These are phyloP conservation scores for Lophiostoma macrostomum DNA, from an alignment of 495 filamentous ascomycete genomes.

Conservation along the genomic window DNA sequence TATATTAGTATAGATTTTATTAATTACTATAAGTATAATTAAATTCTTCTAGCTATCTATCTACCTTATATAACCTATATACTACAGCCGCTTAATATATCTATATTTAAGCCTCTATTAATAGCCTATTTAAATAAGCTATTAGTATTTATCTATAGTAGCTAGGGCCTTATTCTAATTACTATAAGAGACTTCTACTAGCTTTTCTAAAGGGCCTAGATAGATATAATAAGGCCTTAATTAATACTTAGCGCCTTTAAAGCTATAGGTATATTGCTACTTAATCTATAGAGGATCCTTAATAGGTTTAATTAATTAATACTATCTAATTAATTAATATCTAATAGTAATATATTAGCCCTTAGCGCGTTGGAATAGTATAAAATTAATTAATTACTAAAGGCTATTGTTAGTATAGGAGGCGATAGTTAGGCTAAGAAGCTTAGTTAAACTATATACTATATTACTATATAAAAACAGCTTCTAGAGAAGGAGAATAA, in stretches of 20 bases:
- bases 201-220: background rate
- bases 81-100: background rate
- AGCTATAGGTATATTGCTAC: background rate
- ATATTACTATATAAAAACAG: too few relatives aligned
- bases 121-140: background rate
- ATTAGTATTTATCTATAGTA: background rate
- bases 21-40: background rate
- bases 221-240: background rate
- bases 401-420: too few relatives aligned
- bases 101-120: background rate
- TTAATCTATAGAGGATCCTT: background rate
- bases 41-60: background rate
- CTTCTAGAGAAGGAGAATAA: too few relatives aligned
- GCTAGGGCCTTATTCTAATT: background rate
- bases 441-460: too few relatives aligned
- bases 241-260: background rate
- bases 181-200: slow-evolving; percentile 4
- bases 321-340: too few relatives aligned
- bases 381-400: too few relatives aligned
- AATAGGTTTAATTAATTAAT: background rate
- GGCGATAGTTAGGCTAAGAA: too few relatives aligned
- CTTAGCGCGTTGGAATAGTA: too few relatives aligned
- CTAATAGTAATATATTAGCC: too few relatives aligned
- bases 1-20: slow-evolving; percentile 1
- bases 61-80: background rate